phyloP scores from a whole-genome alignment of 1,284 basidiomycete species.

The Trametes versicolor region DNA sequence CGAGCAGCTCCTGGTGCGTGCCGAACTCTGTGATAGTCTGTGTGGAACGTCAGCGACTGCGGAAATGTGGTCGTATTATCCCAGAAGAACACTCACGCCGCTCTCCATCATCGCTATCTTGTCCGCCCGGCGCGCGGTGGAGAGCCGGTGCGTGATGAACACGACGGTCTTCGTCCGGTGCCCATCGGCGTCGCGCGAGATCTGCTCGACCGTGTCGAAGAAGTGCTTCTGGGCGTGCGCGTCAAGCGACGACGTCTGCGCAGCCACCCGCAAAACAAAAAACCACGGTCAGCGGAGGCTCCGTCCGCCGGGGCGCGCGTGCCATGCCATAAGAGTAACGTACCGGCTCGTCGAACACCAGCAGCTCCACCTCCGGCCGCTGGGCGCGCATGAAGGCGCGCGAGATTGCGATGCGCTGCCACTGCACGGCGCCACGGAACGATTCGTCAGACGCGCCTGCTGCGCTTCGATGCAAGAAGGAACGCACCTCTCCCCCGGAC shows the following conservation, averaged over 20 bases:
- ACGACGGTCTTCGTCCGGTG: conserved; percentile 76
- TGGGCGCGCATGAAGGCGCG: conserved; percentile 84
- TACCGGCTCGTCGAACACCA: conserved; percentile 85
- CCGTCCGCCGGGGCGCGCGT: conserved; percentile 8
- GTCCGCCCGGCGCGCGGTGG: conserved; percentile 80
- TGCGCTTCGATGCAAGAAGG: not conserved
- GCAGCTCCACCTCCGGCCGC: conserved; percentile 77
- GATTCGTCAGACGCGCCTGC: conserved; percentile 8
- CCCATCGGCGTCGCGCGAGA: conserved; percentile 65
- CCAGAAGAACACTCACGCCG: conserved; percentile 60
- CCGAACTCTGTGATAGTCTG: conserved; percentile 85
- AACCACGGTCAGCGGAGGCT: conserved; percentile 3
- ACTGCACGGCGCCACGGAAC: conserved; percentile 54
- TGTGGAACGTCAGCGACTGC: conserved; percentile 32
- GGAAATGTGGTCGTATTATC: not conserved
- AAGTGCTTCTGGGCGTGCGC: conserved; percentile 82
- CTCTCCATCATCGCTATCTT: conserved; percentile 88
- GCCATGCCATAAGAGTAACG: conserved; percentile 45
- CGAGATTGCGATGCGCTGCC: conserved; percentile 86
- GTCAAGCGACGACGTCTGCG: conserved; percentile 81
- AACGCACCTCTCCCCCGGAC: conserved; percentile 79
- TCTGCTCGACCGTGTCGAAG: conserved; percentile 74
- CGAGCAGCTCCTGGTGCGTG: conserved; percentile 77
- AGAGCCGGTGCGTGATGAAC: conserved; percentile 86
- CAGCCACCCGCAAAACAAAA: too few species aligned